Conservation (phyloP, 208 protist genomes). For the Acanthamoeba rhysodes region DNA sequence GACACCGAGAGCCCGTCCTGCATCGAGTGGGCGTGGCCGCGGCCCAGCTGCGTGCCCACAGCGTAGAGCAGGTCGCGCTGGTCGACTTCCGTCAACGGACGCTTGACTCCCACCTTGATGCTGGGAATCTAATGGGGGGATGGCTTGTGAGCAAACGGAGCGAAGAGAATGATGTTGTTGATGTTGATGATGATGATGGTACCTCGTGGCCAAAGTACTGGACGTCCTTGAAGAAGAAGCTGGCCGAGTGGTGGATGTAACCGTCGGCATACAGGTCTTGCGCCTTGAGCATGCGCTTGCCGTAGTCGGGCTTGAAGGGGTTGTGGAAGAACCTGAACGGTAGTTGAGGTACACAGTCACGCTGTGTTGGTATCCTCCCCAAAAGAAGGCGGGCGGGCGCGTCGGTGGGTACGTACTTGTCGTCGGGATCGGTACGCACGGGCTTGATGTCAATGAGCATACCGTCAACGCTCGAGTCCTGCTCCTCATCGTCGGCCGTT, state of each 20-base stretch:
- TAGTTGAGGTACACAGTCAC: too few relatives aligned
- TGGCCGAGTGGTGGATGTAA: slow-evolving; percentile 18
- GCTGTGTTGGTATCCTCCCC: too few relatives aligned
- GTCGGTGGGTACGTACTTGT: not conserved
- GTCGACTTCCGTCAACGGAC: slow-evolving; percentile 19
- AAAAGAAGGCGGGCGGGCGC: not conserved
- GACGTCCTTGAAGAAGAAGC: slow-evolving; percentile 45
- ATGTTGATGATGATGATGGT: not conserved
- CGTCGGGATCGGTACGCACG: slow-evolving; percentile 17
- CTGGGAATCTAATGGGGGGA: not conserved
- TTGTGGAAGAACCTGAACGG: slow-evolving; percentile 34
- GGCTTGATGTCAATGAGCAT: slow-evolving; percentile 63
- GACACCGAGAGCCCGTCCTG: slow-evolving; percentile 44
- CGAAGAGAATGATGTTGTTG: too few relatives aligned
- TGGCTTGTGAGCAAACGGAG: too few relatives aligned
- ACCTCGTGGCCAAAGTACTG: slow-evolving; percentile 51
- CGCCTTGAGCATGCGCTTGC: slow-evolving; percentile 40
- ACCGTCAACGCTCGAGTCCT: not conserved
- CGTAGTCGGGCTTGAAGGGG: slow-evolving; percentile 46
- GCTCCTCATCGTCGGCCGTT: not conserved
- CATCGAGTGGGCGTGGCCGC: slow-evolving; percentile 36
- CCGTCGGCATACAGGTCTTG: slow-evolving; percentile 40
- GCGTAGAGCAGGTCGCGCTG: slow-evolving; percentile 40
- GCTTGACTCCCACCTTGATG: slow-evolving; percentile 41
- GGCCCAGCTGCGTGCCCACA: slow-evolving; percentile 42